These are phyloP conservation scores for Phytopythium montanum DNA, from an alignment of 352 stramenopile genomes.

Conservation along the genomic window DNA sequence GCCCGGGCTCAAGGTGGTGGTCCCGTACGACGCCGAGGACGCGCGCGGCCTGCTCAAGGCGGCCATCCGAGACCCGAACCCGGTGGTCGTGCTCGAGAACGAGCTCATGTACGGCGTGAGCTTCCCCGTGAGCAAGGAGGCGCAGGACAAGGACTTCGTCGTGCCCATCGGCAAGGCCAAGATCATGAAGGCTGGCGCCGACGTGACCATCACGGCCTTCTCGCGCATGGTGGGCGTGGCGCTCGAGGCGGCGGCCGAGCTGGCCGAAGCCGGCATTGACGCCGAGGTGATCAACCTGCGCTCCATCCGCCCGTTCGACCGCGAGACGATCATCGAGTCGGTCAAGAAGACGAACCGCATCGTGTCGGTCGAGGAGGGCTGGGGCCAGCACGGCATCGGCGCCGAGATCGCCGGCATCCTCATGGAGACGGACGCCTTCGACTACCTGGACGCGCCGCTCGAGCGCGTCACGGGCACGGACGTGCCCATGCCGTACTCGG, in stretches of 20 bases:
- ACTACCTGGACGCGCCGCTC: constrained; percentile 98
- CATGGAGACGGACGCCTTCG: constrained; percentile 98
- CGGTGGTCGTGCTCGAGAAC: constrained; percentile 98
- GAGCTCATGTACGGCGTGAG: constrained; percentile 98
- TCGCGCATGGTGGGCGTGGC: constrained; percentile 95
- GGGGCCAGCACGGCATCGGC: constrained; percentile 96
- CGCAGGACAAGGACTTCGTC: constrained; percentile 96
- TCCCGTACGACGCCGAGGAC: constrained; percentile 97
- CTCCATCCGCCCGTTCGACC: constrained; percentile 96
- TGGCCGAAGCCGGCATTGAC: constrained; percentile 94
- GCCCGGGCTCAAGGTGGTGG: constrained; percentile 98
- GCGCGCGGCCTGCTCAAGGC: constrained; percentile 98
- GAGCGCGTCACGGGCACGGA: constrained; percentile 97
- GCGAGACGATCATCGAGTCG: constrained; percentile 95
- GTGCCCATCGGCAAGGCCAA: constrained; percentile 99
- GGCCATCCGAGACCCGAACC: constrained; percentile 99
- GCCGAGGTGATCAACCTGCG: constrained; percentile 94
- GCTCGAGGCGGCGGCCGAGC: constrained; percentile 94
- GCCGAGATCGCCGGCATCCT: constrained; percentile 97
- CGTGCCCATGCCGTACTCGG: constrained; percentile 98
- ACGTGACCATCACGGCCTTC: constrained; percentile 98
- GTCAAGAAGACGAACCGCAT: constrained; percentile 99
- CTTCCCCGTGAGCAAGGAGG: constrained; percentile 98
- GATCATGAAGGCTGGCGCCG: constrained; percentile 95
- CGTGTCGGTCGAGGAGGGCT: constrained; percentile 97